Conservation (phyloP, 495 filamentous ascomycete species). For the Haplographium delicatum region DNA sequence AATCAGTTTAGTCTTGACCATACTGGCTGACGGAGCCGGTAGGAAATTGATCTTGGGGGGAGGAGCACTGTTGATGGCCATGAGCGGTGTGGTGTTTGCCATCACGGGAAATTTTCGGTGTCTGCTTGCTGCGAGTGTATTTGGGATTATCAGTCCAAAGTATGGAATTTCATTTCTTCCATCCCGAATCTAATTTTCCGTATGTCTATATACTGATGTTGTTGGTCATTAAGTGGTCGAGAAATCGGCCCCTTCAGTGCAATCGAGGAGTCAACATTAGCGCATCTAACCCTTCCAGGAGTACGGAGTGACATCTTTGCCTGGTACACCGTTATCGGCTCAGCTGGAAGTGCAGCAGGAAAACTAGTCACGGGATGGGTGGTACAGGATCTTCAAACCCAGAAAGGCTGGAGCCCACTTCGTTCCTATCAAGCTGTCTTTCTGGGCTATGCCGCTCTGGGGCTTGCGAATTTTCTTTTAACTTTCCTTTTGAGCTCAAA, state of each 20-base stretch:
- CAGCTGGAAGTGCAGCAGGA: conserved; percentile 58
- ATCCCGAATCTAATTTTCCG: neutral
- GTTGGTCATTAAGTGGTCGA: conserved; percentile 48
- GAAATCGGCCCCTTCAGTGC: conserved; percentile 81
- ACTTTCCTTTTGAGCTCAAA: neutral
- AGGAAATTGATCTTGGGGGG: conserved; percentile 57
- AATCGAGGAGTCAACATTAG: conserved; percentile 75
- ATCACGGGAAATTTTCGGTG: conserved; percentile 65
- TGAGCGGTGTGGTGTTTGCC: conserved; percentile 64
- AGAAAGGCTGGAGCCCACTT: conserved; percentile 40
- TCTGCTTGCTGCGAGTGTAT: conserved; percentile 62
- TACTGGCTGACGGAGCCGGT: conserved; percentile 68
- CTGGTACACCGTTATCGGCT: conserved; percentile 72
- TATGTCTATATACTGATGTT: neutral
- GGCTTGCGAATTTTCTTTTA: neutral
- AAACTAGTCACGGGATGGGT: conserved; percentile 63
- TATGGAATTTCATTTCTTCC: conserved; percentile 5
- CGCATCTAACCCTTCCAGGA: conserved; percentile 60
- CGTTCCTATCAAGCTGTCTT: neutral
- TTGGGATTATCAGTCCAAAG: conserved; percentile 75
- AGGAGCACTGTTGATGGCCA: conserved; percentile 63
- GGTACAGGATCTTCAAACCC: conserved; percentile 45
- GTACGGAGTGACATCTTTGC: conserved; percentile 69
- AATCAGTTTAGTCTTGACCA: conserved; percentile 68
- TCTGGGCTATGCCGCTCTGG: neutral